These are phyloP conservation scores for Acanthamoeba castellanii DNA, from an alignment of 208 protist species.

Conservation along the genomic window DNA sequence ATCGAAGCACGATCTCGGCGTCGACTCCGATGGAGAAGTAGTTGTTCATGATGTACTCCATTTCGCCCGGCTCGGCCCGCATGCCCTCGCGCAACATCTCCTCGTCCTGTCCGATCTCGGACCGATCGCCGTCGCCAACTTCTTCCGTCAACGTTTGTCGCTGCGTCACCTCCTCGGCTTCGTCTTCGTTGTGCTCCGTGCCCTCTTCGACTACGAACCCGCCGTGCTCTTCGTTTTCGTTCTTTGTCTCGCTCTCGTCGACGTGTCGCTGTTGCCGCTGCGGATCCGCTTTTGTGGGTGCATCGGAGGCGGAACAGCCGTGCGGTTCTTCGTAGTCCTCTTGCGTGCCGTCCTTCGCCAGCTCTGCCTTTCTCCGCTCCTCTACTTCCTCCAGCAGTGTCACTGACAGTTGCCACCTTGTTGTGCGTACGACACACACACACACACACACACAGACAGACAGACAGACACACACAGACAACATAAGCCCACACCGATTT, in stretches of 20 bases:
- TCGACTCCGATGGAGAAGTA: conserved; percentile 87
- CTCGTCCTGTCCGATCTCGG: conserved; percentile 55
- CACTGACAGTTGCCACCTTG: background rate
- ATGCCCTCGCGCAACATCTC: conserved; percentile 50
- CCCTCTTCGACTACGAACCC: background rate
- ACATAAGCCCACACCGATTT: too few species aligned
- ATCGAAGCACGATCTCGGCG: conserved; percentile 85
- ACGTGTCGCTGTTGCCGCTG: background rate
- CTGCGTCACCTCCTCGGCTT: background rate
- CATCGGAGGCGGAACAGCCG: too few species aligned
- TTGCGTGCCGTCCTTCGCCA: background rate
- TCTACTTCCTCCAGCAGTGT: background rate
- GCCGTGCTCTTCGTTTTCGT: background rate
- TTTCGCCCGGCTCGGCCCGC: background rate
- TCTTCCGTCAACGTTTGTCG: background rate
- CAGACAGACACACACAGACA: too few species aligned
- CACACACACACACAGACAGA: too few species aligned
- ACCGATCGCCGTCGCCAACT: background rate
- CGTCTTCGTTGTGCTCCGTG: background rate
- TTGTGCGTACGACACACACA: too few species aligned
- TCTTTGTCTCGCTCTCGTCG: background rate
- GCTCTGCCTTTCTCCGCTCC: background rate
- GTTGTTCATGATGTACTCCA: conserved; percentile 84
- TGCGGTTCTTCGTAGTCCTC: background rate
- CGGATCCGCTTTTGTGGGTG: too few species aligned